These are phyloP conservation scores for Casaregolazyma lundiana DNA, from an alignment of 1,139 yeast genomes.

Conservation along the genomic window DNA sequence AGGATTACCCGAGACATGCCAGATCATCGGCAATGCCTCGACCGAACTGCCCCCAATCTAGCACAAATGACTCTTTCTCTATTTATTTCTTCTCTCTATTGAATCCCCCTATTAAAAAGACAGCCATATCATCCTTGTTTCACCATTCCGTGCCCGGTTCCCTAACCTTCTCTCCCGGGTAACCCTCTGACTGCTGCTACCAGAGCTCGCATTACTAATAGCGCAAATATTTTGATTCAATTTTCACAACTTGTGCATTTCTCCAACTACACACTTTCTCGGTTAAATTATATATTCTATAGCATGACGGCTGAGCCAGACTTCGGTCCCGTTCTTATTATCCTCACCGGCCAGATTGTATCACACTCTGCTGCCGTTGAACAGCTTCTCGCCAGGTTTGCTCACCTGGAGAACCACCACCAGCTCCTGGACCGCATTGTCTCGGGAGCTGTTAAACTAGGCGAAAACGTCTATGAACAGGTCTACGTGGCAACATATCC, in stretches of 20 bases:
- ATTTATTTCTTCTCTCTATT: too few relatives aligned
- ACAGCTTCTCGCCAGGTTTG: constrained; percentile 34
- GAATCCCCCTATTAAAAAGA: neutral
- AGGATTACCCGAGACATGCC: too few relatives aligned
- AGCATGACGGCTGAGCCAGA: neutral
- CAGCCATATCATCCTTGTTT: neutral
- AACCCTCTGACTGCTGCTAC: neutral
- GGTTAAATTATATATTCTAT: neutral
- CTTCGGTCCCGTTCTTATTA: constrained; percentile 40
- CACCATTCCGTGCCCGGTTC: neutral
- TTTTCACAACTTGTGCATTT: too few relatives aligned
- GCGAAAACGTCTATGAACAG: constrained; percentile 41
- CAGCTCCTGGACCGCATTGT: constrained; percentile 71
- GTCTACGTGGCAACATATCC: constrained; percentile 50
- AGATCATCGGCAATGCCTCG: too few relatives aligned
- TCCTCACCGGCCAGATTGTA: constrained; percentile 71
- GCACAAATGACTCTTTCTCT: too few relatives aligned
- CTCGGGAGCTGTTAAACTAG: constrained; percentile 48
- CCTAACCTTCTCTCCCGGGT: neutral
- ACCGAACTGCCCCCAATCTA: too few relatives aligned
- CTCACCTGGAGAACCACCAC: constrained; percentile 41
- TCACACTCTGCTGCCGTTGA: constrained; percentile 51
- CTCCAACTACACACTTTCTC: too few relatives aligned
- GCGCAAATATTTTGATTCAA: neutral
- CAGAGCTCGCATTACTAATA: neutral